Evolutionary conservation across 2,329 filamentous ascomycete genomes (phyloP).

Genomic region (Nigrograna mackinnonii): DNA sequence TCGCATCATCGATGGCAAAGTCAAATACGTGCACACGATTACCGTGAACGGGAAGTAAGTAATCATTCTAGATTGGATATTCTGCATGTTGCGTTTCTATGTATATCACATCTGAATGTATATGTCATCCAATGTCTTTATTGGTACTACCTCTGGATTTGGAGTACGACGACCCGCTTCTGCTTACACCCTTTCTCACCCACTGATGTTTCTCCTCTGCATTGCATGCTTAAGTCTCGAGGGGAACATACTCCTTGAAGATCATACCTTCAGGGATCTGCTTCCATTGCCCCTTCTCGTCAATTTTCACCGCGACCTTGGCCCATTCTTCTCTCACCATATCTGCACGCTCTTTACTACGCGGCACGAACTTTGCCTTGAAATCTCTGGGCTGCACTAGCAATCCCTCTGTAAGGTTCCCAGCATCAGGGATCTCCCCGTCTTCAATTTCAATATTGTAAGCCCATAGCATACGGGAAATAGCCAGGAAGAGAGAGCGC

Average conservation of each 20-base stretch:
- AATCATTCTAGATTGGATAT: too few relatives aligned
- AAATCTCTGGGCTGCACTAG: conserved; percentile 5
- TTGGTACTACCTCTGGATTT: too few relatives aligned
- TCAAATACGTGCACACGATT: conserved; percentile 36
- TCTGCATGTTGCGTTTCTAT: too few relatives aligned
- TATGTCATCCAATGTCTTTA: too few relatives aligned
- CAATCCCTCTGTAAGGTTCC: conserved; percentile 8
- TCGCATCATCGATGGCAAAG: conserved; percentile 26
- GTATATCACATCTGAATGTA: too few relatives aligned
- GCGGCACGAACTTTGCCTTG: conserved; percentile 5
- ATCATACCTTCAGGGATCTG: conserved; percentile 5
- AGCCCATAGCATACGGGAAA: conserved; percentile 38
- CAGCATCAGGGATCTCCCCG: too few relatives aligned
- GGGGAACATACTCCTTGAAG: too few relatives aligned
- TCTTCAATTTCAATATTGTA: conserved; percentile 20
- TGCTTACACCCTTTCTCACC: too few relatives aligned
- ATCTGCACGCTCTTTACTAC: conserved; percentile 1
- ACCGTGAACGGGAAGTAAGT: conserved; percentile 17
- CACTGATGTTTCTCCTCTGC: too few relatives aligned
- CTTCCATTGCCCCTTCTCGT: conserved; percentile 10
- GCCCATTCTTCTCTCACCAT: conserved; percentile 5
- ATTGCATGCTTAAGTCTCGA: too few relatives aligned
- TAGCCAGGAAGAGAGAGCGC: conserved; percentile 31
- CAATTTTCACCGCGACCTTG: conserved; percentile 2
- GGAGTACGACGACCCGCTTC: too few relatives aligned